A percentile compares a stretch with the other conserved stretches of the same genome.
Conservation (phyloP, 2,329 filamentous ascomycete species). For the Aspergillus ochraceoroseus region DNA sequence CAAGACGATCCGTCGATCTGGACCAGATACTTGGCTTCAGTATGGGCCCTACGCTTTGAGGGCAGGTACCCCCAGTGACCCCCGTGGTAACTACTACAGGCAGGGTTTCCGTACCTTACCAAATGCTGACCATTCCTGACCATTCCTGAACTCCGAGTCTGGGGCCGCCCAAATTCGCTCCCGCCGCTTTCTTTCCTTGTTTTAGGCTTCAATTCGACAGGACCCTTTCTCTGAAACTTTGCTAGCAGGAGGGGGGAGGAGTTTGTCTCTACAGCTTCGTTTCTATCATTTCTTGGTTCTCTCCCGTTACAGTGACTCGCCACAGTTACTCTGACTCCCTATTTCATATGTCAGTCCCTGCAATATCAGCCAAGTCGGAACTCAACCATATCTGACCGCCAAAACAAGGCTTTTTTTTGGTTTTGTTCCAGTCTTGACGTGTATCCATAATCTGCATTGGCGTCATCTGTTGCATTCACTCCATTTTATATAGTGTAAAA, state of each 20-base stretch:
- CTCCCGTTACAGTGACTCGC: too few relatives aligned
- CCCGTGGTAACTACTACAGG: background rate
- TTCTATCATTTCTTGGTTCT: too few relatives aligned
- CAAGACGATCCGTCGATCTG: conserved; percentile 21
- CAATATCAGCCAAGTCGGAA: background rate
- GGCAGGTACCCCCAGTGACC: conserved; percentile 15
- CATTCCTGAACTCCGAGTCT: conserved; percentile 10
- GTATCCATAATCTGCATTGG: background rate
- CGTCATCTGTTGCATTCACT: conserved; percentile 1
- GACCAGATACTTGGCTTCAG: conserved; percentile 13
- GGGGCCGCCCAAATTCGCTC: conserved; percentile 18
- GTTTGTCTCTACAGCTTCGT: too few relatives aligned
- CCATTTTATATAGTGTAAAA: background rate
- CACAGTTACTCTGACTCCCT: too few relatives aligned
- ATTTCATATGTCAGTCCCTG: too few relatives aligned
- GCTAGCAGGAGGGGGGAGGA: too few relatives aligned
- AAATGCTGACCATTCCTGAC: background rate
- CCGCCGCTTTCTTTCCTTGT: conserved; percentile 26
- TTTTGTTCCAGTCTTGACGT: background rate
- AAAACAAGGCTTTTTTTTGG: conserved; percentile 2
- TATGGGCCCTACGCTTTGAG: conserved; percentile 10
- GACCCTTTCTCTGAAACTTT: conserved; percentile 10
- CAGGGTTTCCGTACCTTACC: background rate
- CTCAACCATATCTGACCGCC: conserved; percentile 2
- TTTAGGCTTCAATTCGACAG: conserved; percentile 22